Evolutionary conservation across 2,329 filamentous ascomycete genomes (phyloP), one percentile per base, ranked within the genome.

Genomic region (Aspergillus ruber): DNA sequence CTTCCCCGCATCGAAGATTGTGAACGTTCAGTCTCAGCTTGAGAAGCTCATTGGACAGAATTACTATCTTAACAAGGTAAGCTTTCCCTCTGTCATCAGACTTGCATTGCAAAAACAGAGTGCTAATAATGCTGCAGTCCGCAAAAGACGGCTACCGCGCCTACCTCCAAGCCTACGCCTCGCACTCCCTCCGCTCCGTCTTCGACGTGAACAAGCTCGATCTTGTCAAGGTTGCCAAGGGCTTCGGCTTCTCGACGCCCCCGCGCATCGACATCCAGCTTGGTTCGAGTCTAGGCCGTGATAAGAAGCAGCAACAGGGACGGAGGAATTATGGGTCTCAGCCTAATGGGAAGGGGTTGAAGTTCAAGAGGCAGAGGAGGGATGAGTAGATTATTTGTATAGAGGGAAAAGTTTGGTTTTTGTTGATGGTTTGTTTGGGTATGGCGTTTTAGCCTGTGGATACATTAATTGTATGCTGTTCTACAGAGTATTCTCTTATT

Each of bases 1-100:
- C 63, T 93, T 98, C 64, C 91, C 91, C 1, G 77, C 83, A 48
- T 90, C 88, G 74, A 95, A 95, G 78, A 88, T 98, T 55, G 77
- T 91, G 61, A 93, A 94, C 62, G 84, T 95, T 57, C 85, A 94
- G 74, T 83, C 86, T 60, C 90, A 96, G 70, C 81, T 97, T 8
- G 91, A 97, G 77, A 93, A 91, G 72, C 80, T 97, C 56, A 94
- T 98, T 60, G 82, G 82, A 25, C 87, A 93, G 68, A 97, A 98
- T 72, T 97, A 97, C 75, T 96, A 96, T 69, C 79, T 98, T 49
- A 93, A 96, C 75, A 93, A 95, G 80, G 78, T 80, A 64, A 48
- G 72, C 59, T 33, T 43, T 8, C 32, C 6, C 4, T 29, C 6
- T 33, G 9, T 20, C 20, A 25, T 27, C 53, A 45, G 47, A 49